These are phyloP conservation scores for Saccharomyces hybrid DNA, from an alignment of 1,139 yeast genomes.

Conservation along the genomic window DNA sequence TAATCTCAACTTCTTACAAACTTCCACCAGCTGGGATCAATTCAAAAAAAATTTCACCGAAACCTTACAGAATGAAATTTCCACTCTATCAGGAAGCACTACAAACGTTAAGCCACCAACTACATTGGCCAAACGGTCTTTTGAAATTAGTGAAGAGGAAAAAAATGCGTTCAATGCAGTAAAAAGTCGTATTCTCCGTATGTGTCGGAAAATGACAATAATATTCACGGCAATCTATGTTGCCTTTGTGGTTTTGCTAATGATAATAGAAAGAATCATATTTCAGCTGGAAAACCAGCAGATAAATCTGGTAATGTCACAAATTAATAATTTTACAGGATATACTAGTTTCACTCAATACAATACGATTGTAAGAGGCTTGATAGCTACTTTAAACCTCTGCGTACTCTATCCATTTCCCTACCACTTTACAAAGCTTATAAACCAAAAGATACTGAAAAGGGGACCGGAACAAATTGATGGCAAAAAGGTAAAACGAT, in stretches of 20 bases:
- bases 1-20: not conserved
- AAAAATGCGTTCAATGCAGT: not conserved
- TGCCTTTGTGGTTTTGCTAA: not conserved
- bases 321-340: not conserved
- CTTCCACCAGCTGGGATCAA: not conserved
- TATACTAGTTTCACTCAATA: not conserved
- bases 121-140: not conserved
- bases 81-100: not conserved
- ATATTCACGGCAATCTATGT: not conserved
- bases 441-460: slow-evolving; percentile 1
- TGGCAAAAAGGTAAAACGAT: not conserved
- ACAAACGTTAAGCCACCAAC: not conserved
- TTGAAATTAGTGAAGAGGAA: not conserved
- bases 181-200: not conserved
- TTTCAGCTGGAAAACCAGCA: slow-evolving; percentile 1
- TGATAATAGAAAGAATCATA: not conserved
- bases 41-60: not conserved
- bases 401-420: not conserved
- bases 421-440: not conserved
- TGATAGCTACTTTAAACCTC: not conserved
- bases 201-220: not conserved
- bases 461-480: not conserved
- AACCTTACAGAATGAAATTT: not conserved
- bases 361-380: not conserved
- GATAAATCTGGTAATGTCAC: not conserved